Evolutionary conservation across 208 protist genomes (phyloP), one percentile per base, ranked within the genome.

Genomic region (Trypanosoma congolense): DNA sequence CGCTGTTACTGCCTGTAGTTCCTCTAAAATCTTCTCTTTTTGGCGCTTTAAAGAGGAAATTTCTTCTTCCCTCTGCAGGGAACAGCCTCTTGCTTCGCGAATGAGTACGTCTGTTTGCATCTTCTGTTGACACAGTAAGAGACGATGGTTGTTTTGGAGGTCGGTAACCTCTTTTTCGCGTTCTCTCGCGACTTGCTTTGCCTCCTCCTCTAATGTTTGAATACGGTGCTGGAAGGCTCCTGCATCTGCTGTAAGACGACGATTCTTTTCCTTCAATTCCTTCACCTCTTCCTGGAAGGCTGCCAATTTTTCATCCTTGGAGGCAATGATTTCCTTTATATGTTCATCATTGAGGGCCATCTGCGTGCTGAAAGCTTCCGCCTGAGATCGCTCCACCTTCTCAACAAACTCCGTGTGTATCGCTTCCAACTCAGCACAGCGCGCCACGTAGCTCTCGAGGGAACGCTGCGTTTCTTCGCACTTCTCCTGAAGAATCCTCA

Each of bases 11-110:
- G 77, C 84, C 31, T 80, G 79, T 12, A 87, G 70, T 50, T 91
- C 83, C 44, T 83, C 77, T 0, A 73, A 70, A 21, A 79, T 62
- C 56, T 83, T 75, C 19, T 68, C 18, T 18, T 82, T 52, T 61
- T 95, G 82, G n/a, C 77, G 79, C 4, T 68, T 74, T 12, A 95
- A 68, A 21, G 74, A 77, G n/a, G 71, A 72, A 16, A 65, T 80
- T 57, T 95, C 83, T 52, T 92, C 84, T 36, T 90, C 73, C n/a
- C 87, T 55, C 19, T 66, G 75, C 12, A 71, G 36, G 48, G 69
- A 65, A 30, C 76, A 77, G 6, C 78, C 80, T 19, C 73, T 75
- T 2, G 83, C 75, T 60, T 90, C 87, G 4, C 79, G 72, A 16
- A 94, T 52, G 9, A 79, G 72, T 12, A 72, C 46, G 35, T 90